Evolutionary conservation across 345 rosid genomes (phyloP).

Genomic region (Pseudoturritis turrita): DNA sequence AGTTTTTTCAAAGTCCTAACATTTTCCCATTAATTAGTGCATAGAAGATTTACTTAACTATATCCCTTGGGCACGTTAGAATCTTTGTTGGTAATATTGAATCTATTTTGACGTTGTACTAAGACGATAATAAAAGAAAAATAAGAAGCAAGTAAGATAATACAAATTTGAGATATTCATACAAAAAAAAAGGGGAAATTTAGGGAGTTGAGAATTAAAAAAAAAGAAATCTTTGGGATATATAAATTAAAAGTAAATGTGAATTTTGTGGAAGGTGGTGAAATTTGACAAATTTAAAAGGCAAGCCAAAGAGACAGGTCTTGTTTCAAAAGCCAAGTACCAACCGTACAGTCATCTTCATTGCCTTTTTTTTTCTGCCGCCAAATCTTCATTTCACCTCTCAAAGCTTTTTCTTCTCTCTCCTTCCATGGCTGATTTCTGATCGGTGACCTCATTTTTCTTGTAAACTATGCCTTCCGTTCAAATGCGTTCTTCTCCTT

Average conservation of each 20-base stretch:
- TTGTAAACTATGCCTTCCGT: conserved; percentile 27
- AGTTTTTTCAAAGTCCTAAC: too few species aligned
- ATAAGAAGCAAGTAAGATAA: not conserved
- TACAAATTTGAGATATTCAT: not conserved
- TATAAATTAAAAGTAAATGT: not conserved
- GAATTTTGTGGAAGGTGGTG: conserved; percentile 12
- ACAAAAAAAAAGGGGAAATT: not conserved
- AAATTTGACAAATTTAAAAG: conserved; percentile 30
- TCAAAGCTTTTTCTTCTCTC: not conserved
- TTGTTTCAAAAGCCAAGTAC: conserved; percentile 27
- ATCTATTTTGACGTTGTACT: not conserved
- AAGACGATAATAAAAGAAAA: not conserved
- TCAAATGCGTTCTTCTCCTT: conserved; percentile 36
- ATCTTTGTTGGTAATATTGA: not conserved
- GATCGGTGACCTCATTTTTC: not conserved
- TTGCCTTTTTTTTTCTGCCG: conserved; percentile 19
- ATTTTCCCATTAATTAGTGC: too few species aligned
- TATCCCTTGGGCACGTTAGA: not conserved
- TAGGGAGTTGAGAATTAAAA: not conserved
- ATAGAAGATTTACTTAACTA: not conserved
- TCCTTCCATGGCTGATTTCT: not conserved
- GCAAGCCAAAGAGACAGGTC: conserved; percentile 19
- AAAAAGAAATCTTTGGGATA: not conserved
- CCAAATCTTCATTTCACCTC: conserved; percentile 7
- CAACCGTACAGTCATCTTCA: conserved; percentile 15